phyloP scores from a whole-genome alignment of 768 basidiomycete species.

The Kwoniella heveanensis region DNA sequence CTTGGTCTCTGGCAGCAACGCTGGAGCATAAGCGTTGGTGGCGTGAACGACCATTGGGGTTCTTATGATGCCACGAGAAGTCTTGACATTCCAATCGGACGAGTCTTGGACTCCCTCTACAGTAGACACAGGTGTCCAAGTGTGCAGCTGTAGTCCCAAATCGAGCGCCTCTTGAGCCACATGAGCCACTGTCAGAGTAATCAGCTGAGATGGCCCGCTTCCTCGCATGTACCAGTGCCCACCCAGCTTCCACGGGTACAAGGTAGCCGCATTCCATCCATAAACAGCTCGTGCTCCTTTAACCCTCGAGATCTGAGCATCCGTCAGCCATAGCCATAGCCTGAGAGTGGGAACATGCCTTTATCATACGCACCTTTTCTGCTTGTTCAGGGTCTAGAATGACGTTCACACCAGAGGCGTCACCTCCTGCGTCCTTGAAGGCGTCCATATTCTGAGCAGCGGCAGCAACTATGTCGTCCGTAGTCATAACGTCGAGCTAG shows the following conservation, averaged over 20 bases:
- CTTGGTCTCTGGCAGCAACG: slow-evolving; percentile 69
- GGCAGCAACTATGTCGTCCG: slow-evolving; percentile 33
- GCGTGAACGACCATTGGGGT: slow-evolving; percentile 76
- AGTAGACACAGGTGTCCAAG: slow-evolving; percentile 51
- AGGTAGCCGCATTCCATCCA: slow-evolving; percentile 37
- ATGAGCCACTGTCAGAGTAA: slow-evolving; percentile 16
- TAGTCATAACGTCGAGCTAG: slow-evolving; percentile 41
- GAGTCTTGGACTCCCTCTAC: slow-evolving; percentile 1
- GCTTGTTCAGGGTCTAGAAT: slow-evolving; percentile 47
- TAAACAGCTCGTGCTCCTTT: slow-evolving; percentile 25
- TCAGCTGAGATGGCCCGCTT: too few species aligned
- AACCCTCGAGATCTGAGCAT: slow-evolving; percentile 12
- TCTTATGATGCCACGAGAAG: slow-evolving; percentile 66
- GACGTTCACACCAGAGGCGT: slow-evolving; percentile 39
- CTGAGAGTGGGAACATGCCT: too few species aligned
- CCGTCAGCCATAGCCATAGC: neutral
- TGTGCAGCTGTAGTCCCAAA: slow-evolving; percentile 29
- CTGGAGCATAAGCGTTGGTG: slow-evolving; percentile 78
- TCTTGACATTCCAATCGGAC: slow-evolving; percentile 62
- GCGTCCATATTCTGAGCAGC: slow-evolving; percentile 33
- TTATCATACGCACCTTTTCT: slow-evolving; percentile 29
- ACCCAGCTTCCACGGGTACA: slow-evolving; percentile 39
- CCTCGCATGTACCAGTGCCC: neutral
- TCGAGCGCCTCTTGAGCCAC: slow-evolving; percentile 30
- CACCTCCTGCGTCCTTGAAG: slow-evolving; percentile 52